phyloP scores from a whole-genome alignment of 805 yeast species.

The Yarrowia sp. region DNA sequence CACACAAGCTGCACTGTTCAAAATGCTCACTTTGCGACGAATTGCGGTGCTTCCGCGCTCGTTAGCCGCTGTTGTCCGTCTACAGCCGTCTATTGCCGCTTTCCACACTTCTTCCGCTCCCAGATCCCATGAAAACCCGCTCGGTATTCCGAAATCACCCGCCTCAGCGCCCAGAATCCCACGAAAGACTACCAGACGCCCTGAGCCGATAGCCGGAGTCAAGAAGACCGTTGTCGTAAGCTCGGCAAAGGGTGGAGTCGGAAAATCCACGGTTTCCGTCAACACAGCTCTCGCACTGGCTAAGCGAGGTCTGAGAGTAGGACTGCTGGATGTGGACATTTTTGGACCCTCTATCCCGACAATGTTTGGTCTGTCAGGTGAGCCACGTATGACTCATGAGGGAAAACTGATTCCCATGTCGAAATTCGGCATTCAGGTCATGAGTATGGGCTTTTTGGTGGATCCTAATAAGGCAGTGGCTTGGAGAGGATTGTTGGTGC shows the following conservation, averaged over 20 bases:
- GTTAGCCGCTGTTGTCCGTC: background rate
- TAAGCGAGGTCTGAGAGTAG: conserved; percentile 61
- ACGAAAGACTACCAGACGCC: conserved; percentile 52
- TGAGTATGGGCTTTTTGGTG: conserved; percentile 89
- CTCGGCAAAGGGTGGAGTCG: conserved; percentile 84
- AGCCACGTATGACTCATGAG: conserved; percentile 61
- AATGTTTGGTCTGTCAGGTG: conserved; percentile 70
- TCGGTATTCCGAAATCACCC: conserved; percentile 55
- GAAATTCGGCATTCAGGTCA: conserved; percentile 78
- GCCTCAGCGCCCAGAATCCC: conserved; percentile 61
- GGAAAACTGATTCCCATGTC: conserved; percentile 70
- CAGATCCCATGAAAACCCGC: conserved; percentile 59
- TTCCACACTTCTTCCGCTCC: background rate
- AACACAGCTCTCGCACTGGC: conserved; percentile 72
- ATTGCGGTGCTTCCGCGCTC: background rate
- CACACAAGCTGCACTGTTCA: background rate
- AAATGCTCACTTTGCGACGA: background rate
- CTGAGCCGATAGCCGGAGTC: conserved; percentile 61
- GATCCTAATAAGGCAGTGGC: conserved; percentile 70
- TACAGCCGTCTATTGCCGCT: background rate
- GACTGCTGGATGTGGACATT: conserved; percentile 78
- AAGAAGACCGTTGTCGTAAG: conserved; percentile 68
- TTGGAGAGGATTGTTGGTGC: conserved; percentile 88
- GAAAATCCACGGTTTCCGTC: conserved; percentile 73
- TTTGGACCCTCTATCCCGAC: conserved; percentile 87